These are phyloP conservation scores for Naganishia friedmannii DNA, from an alignment of 768 basidiomycete genomes.

Conservation along the genomic window DNA sequence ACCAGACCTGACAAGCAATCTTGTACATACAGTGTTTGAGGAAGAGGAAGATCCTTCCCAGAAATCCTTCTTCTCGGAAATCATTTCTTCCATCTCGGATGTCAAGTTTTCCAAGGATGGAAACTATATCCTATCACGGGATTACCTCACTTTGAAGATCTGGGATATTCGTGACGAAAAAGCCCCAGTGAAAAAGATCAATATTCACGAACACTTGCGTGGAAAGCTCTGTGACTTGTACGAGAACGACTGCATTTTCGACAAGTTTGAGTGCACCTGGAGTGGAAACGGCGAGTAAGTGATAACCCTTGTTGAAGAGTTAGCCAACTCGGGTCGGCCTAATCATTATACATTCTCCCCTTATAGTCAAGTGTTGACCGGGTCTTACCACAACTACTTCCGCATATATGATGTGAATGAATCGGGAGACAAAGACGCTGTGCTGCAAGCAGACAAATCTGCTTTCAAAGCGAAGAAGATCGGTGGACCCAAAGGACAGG, in stretches of 20 bases:
- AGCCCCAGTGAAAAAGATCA: constrained; percentile 91
- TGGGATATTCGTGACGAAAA: constrained; percentile 99
- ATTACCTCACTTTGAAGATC: constrained; percentile 96
- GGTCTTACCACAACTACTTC: constrained; percentile 99
- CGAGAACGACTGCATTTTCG: constrained; percentile 99
- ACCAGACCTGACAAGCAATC: constrained; percentile 13
- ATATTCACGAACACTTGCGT: constrained; percentile 95
- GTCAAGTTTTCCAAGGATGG: constrained; percentile 99
- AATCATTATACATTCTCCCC: constrained; percentile 1
- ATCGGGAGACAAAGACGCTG: constrained; percentile 74
- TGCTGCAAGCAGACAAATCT: constrained; percentile 96
- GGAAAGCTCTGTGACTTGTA: constrained; percentile 97
- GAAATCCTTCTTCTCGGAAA: constrained; percentile 98
- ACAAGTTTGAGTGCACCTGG: constrained; percentile 99
- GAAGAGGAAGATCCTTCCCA: constrained; percentile 97
- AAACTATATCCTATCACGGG: constrained; percentile 90
- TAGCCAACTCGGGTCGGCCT: not conserved
- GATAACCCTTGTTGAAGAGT: not conserved
- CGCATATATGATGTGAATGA: constrained; percentile 83
- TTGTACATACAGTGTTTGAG: constrained; percentile 71
- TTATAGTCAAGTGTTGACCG: constrained; percentile 87
- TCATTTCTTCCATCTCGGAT: constrained; percentile 98
- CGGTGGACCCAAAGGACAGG: constrained; percentile 64
- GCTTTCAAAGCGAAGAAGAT: constrained; percentile 99
- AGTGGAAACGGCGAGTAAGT: constrained; percentile 85